Evolutionary conservation across 169 alveolate species (phyloP), one percentile per base, ranked within the genome.

Genomic region (Cryptosporidium baileyi): DNA sequence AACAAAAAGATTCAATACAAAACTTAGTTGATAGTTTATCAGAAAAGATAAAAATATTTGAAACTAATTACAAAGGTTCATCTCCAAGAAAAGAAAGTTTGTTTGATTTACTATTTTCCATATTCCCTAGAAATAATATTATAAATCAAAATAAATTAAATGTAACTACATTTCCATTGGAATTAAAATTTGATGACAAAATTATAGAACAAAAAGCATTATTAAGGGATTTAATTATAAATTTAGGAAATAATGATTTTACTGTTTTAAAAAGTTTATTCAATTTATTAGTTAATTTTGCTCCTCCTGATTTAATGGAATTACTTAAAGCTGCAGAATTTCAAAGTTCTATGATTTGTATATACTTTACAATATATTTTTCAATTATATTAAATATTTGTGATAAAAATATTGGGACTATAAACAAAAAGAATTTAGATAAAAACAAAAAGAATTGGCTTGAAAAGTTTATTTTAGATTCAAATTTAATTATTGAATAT

Each of bases 301-400:
- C 34, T 36, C 85, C 85, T 22, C 59, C 61, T 2, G 65, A 74
- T 32, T 22, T 74, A 24, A 57, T 11, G 36, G 85, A 57, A 11
- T 38, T 54, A 40, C 36, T 74, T 11, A 22, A 9, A 7, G 40
- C 22, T 11, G 67, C 38, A 38, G 34, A 74, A 30, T 26, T 26
- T 57, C 52, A 74, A 0, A 54, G 36, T 17, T 51, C 65, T 17
- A 41, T 74, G 11, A 52, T 74, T n/a, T 74, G 85, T 13, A 36
- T 74, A n/a, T 74, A 74, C 40, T 54, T 74, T 36, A 57, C 54
- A 26, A 34, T 74, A 17, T 74, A 74, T 28, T 38, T 74, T 7
- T 54, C 67, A 8, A 22, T 74, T 36, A 32, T 51, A 1, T 32
- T 57, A 40, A 38, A 22, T 6, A 13, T 38, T 32, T 40, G 15